Evolutionary conservation across 1,284 basidiomycete genomes (phyloP).

Genomic region (Apiotrichum siamense): DNA sequence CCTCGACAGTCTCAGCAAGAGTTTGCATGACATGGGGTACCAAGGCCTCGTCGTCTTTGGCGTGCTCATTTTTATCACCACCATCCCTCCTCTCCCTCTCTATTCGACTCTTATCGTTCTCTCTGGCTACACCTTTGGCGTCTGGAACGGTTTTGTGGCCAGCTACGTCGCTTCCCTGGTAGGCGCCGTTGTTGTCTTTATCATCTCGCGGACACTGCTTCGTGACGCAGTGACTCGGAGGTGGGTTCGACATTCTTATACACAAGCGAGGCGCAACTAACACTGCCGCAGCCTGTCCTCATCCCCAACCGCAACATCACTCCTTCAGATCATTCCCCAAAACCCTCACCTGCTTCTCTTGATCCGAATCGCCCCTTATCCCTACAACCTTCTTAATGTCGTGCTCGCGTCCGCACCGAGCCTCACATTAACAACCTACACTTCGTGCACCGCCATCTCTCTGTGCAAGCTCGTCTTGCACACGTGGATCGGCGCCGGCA

Average conservation of each 20-base stretch:
- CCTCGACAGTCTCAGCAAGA: slow-evolving; percentile 38
- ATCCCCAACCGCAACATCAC: slow-evolving; percentile 37
- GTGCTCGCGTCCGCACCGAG: slow-evolving; percentile 51
- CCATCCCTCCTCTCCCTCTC: slow-evolving; percentile 50
- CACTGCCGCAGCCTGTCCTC: slow-evolving; percentile 29
- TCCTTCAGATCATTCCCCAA: slow-evolving; percentile 41
- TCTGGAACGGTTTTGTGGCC: slow-evolving; percentile 50
- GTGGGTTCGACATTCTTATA: no score
- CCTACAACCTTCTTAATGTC: slow-evolving; percentile 53
- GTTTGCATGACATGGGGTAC: slow-evolving; percentile 37
- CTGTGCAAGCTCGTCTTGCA: slow-evolving; percentile 50
- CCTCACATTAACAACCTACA: slow-evolving; percentile 49
- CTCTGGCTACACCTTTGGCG: slow-evolving; percentile 51
- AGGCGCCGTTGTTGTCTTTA: slow-evolving; percentile 50
- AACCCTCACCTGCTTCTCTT: slow-evolving; percentile 50
- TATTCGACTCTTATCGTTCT: slow-evolving; percentile 53
- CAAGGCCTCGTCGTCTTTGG: slow-evolving; percentile 44
- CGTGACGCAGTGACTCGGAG: slow-evolving; percentile 35
- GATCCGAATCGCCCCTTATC: slow-evolving; percentile 52
- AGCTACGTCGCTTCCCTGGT: slow-evolving; percentile 49
- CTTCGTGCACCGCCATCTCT: slow-evolving; percentile 50
- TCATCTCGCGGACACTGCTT: slow-evolving; percentile 41
- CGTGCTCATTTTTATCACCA: slow-evolving; percentile 44
- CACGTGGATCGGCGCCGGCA: slow-evolving; percentile 39
- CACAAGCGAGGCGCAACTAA: no score